phyloP scores from a whole-genome alignment of 2,329 filamentous ascomycete species.

The Curvularia lunata region DNA sequence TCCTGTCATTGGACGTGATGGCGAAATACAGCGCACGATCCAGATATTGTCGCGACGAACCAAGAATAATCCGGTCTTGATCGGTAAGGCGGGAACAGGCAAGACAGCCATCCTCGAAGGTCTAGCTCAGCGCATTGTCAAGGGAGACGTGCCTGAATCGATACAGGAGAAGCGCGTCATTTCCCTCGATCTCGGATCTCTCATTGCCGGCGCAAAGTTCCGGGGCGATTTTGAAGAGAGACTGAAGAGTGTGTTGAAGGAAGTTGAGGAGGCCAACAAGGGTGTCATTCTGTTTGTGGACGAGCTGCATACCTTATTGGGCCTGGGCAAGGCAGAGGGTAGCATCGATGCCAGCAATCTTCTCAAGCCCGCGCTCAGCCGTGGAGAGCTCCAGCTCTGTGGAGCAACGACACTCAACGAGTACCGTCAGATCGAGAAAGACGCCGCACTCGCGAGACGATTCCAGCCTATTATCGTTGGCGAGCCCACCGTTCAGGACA shows the following conservation, averaged over 20 bases:
- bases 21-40: constrained; percentile 91
- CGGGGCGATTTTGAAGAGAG: constrained; percentile 95
- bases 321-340: constrained; percentile 92
- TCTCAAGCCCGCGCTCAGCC: constrained; percentile 88
- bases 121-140: constrained; percentile 84
- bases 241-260: constrained; percentile 86
- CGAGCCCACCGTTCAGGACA: constrained; percentile 89
- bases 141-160: constrained; percentile 92
- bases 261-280: constrained; percentile 87
- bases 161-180: constrained; percentile 94
- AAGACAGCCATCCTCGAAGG: constrained; percentile 95
- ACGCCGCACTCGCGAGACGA: constrained; percentile 86
- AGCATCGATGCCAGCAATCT: constrained; percentile 96
- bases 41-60: constrained; percentile 91
- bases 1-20: constrained; percentile 91
- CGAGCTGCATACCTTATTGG: constrained; percentile 88
- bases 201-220: constrained; percentile 96
- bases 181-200: constrained; percentile 82
- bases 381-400: constrained; percentile 93
- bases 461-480: constrained; percentile 96
- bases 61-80: constrained; percentile 96
- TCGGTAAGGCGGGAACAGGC: constrained; percentile 87
- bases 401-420: constrained; percentile 93
- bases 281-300: constrained; percentile 95
- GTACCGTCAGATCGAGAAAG: constrained; percentile 93